Base-by-base conservation (phyloP, 2,329 filamentous ascomycete genomes). In the Aureobasidium vineae region DNA sequence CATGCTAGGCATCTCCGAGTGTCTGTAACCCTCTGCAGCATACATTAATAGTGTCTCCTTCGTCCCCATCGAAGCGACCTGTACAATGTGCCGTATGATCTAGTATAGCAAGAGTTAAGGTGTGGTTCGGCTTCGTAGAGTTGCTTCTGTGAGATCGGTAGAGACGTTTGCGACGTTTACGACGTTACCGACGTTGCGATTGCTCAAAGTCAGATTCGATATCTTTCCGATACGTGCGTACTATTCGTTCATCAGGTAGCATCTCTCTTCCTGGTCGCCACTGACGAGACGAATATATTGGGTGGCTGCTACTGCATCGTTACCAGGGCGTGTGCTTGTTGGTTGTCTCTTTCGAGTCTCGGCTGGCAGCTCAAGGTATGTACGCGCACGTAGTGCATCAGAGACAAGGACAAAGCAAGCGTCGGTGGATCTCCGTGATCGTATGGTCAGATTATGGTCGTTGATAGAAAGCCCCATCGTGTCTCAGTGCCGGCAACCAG, bases 81-180 rank as follows among this genome's bases (percentile, higher is more conserved):
- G 43, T 45, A 23, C 8, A 11, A 8, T 36, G 10, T 13, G 7
- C n/a, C 33, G 15, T 33, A 36, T 36, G 28, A 7, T 38, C 2
- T 15, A 16, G 1, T 36, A 5, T 1, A 40, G 10, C 2, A 40
- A 6, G 10, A 13, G 11, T 10, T 11, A 28, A 19, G 5, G 23
- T 23, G 26, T 15, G 16, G 16, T 28, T 6, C 3, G 4, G 11
- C 54, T 26, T 23, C 5, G 13, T 26, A 3, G 43, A 36, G 19
- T 10, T 52, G 28, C 38, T 59, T 26, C 10, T 5, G 21, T 36
- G 10, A n/a, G 10, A 53, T 59, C 26, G 40, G 40, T 31, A 26
- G 23, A 59, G 38, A 31, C 53, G 53, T 57, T 59, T n/a, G 13
- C 8, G 26, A 28, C 54, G 54, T 59, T 59, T 26, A 11, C 54